Evolutionary conservation across 495 filamentous ascomycete species (phyloP).

Genomic region (Podospora bellae-mahoneyi): DNA sequence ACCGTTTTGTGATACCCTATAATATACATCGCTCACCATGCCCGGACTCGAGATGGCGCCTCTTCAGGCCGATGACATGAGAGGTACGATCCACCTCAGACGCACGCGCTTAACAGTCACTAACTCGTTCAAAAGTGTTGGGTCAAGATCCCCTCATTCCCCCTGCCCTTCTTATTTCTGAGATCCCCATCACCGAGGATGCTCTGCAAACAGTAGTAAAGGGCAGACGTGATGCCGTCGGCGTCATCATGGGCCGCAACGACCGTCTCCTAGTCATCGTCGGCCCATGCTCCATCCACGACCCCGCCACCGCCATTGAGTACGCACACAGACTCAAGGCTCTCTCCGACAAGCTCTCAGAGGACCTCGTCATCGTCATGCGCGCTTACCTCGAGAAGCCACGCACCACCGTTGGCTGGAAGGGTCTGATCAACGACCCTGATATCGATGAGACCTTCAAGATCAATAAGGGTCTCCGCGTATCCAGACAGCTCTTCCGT

Average conservation of each 20-base stretch:
- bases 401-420: constrained; percentile 98
- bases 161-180: constrained; percentile 79
- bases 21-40: constrained; percentile 33
- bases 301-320: constrained; percentile 82
- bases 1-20: neutral
- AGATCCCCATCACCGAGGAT: constrained; percentile 74
- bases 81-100: constrained; percentile 35
- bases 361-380: constrained; percentile 92
- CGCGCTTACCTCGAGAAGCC: constrained; percentile 99
- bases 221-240: constrained; percentile 77
- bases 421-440: constrained; percentile 97
- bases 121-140: constrained; percentile 57
- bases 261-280: constrained; percentile 92
- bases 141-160: constrained; percentile 94
- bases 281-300: constrained; percentile 96
- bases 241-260: constrained; percentile 72
- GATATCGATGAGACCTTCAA: constrained; percentile 96
- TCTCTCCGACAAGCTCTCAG: constrained; percentile 67
- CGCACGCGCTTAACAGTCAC: constrained; percentile 8
- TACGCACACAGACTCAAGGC: constrained; percentile 76
- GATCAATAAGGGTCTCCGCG: constrained; percentile 96
- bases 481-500: constrained; percentile 83
- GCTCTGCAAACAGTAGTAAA: constrained; percentile 66
- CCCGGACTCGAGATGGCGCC: constrained; percentile 45
- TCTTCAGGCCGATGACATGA: constrained; percentile 48